Evolutionary conservation across 2,329 filamentous ascomycete species (phyloP).

Genomic region (Cladosporium sp.): DNA sequence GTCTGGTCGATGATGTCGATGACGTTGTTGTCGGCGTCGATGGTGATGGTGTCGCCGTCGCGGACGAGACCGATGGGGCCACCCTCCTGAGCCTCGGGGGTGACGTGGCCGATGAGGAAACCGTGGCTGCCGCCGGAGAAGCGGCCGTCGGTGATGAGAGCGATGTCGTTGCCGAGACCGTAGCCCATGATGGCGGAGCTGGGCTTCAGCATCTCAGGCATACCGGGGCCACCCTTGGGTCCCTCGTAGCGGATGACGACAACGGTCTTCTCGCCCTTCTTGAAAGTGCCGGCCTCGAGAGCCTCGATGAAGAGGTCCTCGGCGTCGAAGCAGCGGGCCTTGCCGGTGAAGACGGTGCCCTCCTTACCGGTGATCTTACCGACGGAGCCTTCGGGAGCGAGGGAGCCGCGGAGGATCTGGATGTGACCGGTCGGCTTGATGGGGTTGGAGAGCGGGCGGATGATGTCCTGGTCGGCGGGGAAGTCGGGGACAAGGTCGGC

Average conservation of each 20-base stretch:
- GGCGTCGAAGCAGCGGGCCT: constrained; percentile 65
- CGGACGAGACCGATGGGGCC: constrained; percentile 79
- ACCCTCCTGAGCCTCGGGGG: constrained; percentile 80
- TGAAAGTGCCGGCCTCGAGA: constrained; percentile 64
- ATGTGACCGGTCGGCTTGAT: constrained; percentile 70
- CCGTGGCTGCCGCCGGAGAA: constrained; percentile 81
- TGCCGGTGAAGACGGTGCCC: constrained; percentile 63
- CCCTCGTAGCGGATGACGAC: constrained; percentile 73
- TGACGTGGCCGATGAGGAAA: constrained; percentile 83
- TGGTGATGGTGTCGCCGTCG: constrained; percentile 76
- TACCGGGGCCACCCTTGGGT: constrained; percentile 68
- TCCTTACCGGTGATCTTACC: constrained; percentile 78
- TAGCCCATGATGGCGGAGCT: constrained; percentile 70
- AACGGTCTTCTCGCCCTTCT: constrained; percentile 72
- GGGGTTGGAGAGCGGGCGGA: constrained; percentile 63
- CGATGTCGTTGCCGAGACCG: constrained; percentile 68
- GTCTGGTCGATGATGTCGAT: constrained; percentile 61
- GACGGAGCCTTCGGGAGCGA: constrained; percentile 66
- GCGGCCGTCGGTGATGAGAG: constrained; percentile 69
- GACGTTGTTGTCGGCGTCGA: constrained; percentile 71
- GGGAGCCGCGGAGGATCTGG: constrained; percentile 65
- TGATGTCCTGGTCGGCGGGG: constrained; percentile 66
- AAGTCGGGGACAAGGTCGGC: constrained; percentile 57
- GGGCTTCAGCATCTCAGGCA: constrained; percentile 73
- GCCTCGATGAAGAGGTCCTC: constrained; percentile 67